phyloP scores from a whole-genome alignment of 1,139 yeast genomes.

The Blastobotrys buckinghamii region DNA sequence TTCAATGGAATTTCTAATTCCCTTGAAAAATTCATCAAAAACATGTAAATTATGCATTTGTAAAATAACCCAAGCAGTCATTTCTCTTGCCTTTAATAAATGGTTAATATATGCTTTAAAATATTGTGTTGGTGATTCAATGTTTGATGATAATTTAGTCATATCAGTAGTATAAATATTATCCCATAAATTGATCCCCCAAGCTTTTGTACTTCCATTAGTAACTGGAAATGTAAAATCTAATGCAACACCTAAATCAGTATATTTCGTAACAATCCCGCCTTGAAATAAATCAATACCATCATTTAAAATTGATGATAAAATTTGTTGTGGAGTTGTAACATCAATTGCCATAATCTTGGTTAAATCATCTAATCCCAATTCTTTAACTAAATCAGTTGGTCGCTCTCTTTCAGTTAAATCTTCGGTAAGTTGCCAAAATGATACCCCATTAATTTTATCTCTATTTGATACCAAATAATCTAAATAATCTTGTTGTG shows the following conservation, averaged over 20 bases:
- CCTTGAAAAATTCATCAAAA: conserved; percentile 28
- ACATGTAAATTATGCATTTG: conserved; percentile 36
- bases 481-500: conserved; percentile 11
- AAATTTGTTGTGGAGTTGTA: conserved; percentile 33
- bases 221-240: conserved; percentile 27
- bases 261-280: conserved; percentile 28
- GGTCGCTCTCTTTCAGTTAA: background rate
- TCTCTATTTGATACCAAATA: conserved; percentile 3
- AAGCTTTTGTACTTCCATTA: background rate
- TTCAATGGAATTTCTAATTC: conserved; percentile 29
- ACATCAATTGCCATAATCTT: conserved; percentile 25
- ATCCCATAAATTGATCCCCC: conserved; percentile 34
- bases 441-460: conserved; percentile 22
- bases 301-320: conserved; percentile 24
- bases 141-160: conserved; percentile 17
- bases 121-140: conserved; percentile 29
- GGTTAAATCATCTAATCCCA: conserved; percentile 16
- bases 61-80: conserved; percentile 39
- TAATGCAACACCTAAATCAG: conserved; percentile 38
- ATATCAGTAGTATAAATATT: conserved; percentile 29
- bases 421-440: conserved; percentile 16
- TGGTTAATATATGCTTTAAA: conserved; percentile 39
- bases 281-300: conserved; percentile 36
- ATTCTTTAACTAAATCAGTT: conserved; percentile 5
- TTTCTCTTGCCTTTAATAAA: conserved; percentile 37